Conservation (phyloP, 2,329 filamentous ascomycete genomes). For the Tolypocladium sp. region DNA sequence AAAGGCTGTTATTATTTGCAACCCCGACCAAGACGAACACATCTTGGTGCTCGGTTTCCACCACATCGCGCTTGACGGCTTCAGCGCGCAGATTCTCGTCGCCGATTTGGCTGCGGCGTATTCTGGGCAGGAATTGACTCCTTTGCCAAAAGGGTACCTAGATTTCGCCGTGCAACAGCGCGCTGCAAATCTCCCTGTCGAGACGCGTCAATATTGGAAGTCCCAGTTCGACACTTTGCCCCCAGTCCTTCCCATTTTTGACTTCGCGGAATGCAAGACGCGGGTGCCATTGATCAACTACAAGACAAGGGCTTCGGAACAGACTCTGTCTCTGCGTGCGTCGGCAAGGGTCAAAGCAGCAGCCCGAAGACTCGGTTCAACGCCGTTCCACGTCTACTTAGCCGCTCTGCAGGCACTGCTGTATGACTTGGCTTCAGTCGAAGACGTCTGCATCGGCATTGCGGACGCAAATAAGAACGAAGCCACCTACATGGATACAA, state of each 20-base stretch:
- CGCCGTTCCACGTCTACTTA: conserved; percentile 36
- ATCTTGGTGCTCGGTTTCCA: conserved; percentile 34
- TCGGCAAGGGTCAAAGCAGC: conserved; percentile 13
- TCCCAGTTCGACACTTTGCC: background rate
- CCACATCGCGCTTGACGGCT: conserved; percentile 41
- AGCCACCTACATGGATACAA: conserved; percentile 15
- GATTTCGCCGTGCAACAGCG: conserved; percentile 24
- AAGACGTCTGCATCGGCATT: conserved; percentile 38
- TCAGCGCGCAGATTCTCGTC: conserved; percentile 32
- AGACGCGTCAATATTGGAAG: background rate
- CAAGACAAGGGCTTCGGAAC: background rate
- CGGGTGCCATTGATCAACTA: background rate
- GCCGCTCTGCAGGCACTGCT: conserved; percentile 29
- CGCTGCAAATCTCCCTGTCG: background rate
- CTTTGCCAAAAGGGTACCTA: conserved; percentile 19
- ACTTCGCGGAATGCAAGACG: background rate
- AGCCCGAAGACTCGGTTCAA: conserved; percentile 7
- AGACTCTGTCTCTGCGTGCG: background rate
- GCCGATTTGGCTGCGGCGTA: conserved; percentile 35
- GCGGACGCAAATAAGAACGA: conserved; percentile 35
- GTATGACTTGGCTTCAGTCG: conserved; percentile 16
- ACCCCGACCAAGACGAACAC: conserved; percentile 20
- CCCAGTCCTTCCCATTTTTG: conserved; percentile 17
- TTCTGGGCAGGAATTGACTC: conserved; percentile 12
- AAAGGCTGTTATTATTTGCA: background rate